phyloP scores from a whole-genome alignment of 805 yeast genomes.

The Clavispora phyllophila region DNA sequence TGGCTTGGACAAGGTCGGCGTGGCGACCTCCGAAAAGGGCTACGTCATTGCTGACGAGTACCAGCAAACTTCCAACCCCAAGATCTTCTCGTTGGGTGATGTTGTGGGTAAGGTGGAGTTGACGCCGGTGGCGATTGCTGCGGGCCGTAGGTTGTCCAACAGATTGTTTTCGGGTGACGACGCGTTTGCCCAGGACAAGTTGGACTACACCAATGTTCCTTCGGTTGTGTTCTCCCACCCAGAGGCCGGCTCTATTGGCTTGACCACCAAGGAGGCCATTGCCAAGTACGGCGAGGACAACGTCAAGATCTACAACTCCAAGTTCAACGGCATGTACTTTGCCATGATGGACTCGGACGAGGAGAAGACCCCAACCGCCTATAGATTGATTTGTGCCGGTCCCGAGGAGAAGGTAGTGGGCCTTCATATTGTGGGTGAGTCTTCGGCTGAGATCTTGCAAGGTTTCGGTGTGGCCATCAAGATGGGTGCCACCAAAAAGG shows the following conservation, averaged over 20 bases:
- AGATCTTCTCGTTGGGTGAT: slow-evolving; percentile 87
- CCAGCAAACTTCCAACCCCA: slow-evolving; percentile 71
- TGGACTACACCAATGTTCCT: slow-evolving; percentile 83
- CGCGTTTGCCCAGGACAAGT: slow-evolving; percentile 64
- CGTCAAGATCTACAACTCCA: slow-evolving; percentile 75
- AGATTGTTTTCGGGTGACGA: slow-evolving; percentile 80
- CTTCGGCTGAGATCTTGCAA: slow-evolving; percentile 87
- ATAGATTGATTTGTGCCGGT: slow-evolving; percentile 77
- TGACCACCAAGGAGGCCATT: slow-evolving; percentile 73
- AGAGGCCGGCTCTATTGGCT: slow-evolving; percentile 92
- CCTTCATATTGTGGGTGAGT: slow-evolving; percentile 87
- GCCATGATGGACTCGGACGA: slow-evolving; percentile 65
- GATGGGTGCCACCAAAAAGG: slow-evolving; percentile 98
- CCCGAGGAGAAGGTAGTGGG: slow-evolving; percentile 92
- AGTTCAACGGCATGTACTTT: slow-evolving; percentile 88
- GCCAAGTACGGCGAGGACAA: slow-evolving; percentile 74
- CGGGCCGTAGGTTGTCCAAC: slow-evolving; percentile 91
- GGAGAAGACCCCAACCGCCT: slow-evolving; percentile 79
- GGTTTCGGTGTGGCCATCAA: slow-evolving; percentile 98
- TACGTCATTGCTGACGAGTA: slow-evolving; percentile 80
- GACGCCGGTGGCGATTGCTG: slow-evolving; percentile 98
- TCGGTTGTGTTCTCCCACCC: slow-evolving; percentile 98
- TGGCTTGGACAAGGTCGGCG: slow-evolving; percentile 72
- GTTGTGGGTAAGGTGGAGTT: slow-evolving; percentile 89
- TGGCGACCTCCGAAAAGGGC: slow-evolving; percentile 53